A percentile compares a stretch with the other conserved stretches of the same genome.
Conservation (phyloP, 1,139 yeast genomes). For the Hyphopichia burtonii region DNA sequence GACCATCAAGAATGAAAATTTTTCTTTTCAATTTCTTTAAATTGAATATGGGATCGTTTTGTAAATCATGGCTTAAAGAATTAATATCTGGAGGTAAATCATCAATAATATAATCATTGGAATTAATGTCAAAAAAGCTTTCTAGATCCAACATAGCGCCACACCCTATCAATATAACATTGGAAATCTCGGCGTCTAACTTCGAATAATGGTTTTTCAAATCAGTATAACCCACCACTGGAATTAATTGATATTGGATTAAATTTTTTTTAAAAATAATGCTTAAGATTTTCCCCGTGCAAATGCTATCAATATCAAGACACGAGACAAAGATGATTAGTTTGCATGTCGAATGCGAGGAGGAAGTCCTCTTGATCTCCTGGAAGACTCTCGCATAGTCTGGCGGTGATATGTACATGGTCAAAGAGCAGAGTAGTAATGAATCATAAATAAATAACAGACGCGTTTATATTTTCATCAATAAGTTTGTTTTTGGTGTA, state of each 20-base stretch:
- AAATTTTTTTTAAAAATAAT: constrained; percentile 72
- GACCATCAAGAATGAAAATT: constrained; percentile 85
- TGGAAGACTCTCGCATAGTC: constrained; percentile 60
- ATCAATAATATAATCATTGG: constrained; percentile 35
- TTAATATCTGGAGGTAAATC: constrained; percentile 7
- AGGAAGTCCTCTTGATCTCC: constrained; percentile 58
- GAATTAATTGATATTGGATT: constrained; percentile 84
- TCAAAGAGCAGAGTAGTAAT: neutral
- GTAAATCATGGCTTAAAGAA: constrained; percentile 4
- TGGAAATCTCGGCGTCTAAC: constrained; percentile 74
- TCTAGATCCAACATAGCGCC: constrained; percentile 94
- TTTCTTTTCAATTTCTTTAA: constrained; percentile 20
- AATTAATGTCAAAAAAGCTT: constrained; percentile 67
- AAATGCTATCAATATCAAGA: constrained; percentile 85
- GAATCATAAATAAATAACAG: neutral
- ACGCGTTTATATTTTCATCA: too few relatives aligned
- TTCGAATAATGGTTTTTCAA: constrained; percentile 59
- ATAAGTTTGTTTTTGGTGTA: too few relatives aligned
- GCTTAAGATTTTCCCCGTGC: constrained; percentile 80
- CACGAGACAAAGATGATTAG: constrained; percentile 88
- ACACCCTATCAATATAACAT: constrained; percentile 82
- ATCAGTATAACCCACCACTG: constrained; percentile 92
- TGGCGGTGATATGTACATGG: constrained; percentile 64
- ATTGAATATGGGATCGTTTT: constrained; percentile 1
- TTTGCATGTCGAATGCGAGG: constrained; percentile 88